Evolutionary conservation across 2,329 filamentous ascomycete species (phyloP).

Genomic region (Chalaropsis thielavioides): DNA sequence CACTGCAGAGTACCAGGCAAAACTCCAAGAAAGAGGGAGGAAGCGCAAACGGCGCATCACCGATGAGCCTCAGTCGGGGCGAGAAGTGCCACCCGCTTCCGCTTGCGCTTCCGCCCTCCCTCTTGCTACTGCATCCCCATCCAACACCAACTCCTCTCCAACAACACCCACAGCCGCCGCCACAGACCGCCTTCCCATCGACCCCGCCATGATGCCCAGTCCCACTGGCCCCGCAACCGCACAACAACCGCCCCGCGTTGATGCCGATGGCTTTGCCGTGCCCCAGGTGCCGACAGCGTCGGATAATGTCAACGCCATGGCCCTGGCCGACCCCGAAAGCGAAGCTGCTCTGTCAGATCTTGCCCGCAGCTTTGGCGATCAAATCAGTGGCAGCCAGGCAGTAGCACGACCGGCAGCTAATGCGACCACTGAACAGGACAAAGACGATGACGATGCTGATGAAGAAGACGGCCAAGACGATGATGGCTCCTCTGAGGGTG

Average conservation of each 20-base stretch:
- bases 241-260: constrained; percentile 25
- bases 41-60: constrained; percentile 33
- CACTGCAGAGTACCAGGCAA: constrained; percentile 43
- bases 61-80: constrained; percentile 24
- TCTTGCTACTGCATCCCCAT: not conserved
- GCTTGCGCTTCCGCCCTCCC: not conserved
- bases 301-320: constrained; percentile 17
- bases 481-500: constrained; percentile 19
- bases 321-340: constrained; percentile 16
- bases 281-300: constrained; percentile 32
- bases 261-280: constrained; percentile 56
- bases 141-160: not conserved
- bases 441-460: constrained; percentile 20
- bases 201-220: constrained; percentile 1
- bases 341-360: constrained; percentile 28
- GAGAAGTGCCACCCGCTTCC: constrained; percentile 14
- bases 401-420: not conserved
- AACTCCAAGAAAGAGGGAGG: constrained; percentile 33
- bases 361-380: constrained; percentile 32
- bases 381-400: not conserved
- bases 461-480: not conserved
- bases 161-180: not conserved
- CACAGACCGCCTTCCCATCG: not conserved
- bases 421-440: constrained; percentile 17
- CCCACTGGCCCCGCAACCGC: not conserved